phyloP scores from a whole-genome alignment of 2,329 filamentous ascomycete genomes.

The Alternaria infectoria region DNA sequence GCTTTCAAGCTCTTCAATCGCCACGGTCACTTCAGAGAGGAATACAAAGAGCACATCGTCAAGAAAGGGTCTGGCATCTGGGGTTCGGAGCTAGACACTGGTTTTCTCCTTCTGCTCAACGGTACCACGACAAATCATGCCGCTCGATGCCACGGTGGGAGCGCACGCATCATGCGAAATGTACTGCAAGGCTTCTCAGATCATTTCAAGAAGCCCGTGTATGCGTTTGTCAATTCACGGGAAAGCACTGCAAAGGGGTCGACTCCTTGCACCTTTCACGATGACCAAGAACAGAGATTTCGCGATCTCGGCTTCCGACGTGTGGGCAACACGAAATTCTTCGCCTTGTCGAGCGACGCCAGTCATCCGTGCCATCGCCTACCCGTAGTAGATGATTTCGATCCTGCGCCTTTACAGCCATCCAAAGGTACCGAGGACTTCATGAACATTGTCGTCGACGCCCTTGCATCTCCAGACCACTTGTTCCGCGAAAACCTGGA shows the following conservation, averaged over 20 bases:
- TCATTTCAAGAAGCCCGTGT: neutral
- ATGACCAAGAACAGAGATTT: neutral
- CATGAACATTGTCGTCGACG: neutral
- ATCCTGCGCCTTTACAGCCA: neutral
- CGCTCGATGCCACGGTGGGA: neutral
- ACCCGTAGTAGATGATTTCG: neutral
- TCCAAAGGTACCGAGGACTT: neutral
- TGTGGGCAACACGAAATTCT: neutral
- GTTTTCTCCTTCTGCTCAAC: neutral
- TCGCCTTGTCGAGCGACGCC: neutral
- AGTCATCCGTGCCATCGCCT: neutral
- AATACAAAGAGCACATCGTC: neutral
- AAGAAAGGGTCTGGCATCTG: neutral
- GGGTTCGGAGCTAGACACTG: neutral
- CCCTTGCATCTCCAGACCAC: neutral
- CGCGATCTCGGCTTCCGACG: neutral
- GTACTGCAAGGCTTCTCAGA: neutral
- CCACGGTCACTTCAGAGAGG: neutral
- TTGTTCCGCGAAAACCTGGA: neutral
- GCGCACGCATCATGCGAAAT: neutral
- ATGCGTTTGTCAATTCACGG: neutral
- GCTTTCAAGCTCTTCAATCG: neutral
- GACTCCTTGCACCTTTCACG: neutral
- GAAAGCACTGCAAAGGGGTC: neutral
- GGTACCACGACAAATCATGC: neutral